phyloP scores from a whole-genome alignment of 2,329 filamentous ascomycete genomes.

The Beauveria varroae region DNA sequence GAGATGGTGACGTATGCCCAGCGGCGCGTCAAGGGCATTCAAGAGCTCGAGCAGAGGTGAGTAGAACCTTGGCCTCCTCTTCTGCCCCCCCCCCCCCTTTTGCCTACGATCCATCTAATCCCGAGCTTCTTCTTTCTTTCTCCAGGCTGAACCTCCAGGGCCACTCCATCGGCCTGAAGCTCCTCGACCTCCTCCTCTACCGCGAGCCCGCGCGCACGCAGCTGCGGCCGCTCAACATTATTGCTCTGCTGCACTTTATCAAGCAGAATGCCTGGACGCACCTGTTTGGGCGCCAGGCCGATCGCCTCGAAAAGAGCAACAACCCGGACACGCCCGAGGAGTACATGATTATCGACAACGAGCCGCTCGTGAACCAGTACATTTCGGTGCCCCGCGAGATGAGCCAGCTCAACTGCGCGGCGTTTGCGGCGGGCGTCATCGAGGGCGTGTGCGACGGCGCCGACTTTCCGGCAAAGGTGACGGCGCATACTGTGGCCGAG shows the following conservation, averaged over 20 bases:
- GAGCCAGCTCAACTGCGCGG: slow-evolving; percentile 92
- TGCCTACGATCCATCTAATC: too few relatives aligned
- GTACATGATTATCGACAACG: slow-evolving; percentile 99
- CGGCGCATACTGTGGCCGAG: slow-evolving; percentile 69
- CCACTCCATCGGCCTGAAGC: slow-evolving; percentile 86
- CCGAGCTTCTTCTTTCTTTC: neutral
- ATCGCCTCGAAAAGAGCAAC: slow-evolving; percentile 83
- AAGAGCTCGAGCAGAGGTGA: slow-evolving; percentile 89
- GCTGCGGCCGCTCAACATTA: slow-evolving; percentile 76
- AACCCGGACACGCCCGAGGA: slow-evolving; percentile 79
- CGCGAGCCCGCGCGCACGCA: slow-evolving; percentile 64
- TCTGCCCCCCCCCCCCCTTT: too few relatives aligned
- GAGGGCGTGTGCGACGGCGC: slow-evolving; percentile 94
- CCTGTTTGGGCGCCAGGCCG: slow-evolving; percentile 83
- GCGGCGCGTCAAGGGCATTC: slow-evolving; percentile 79
- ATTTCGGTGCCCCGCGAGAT: slow-evolving; percentile 92
- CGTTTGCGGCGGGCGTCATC: slow-evolving; percentile 88
- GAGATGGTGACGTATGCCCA: slow-evolving; percentile 98
- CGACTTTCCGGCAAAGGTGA: slow-evolving; percentile 81
- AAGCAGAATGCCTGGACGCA: slow-evolving; percentile 87
- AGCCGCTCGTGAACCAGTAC: slow-evolving; percentile 90
- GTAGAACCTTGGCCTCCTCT: too few relatives aligned
- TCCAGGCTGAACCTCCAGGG: slow-evolving; percentile 79
- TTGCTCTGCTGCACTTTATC: slow-evolving; percentile 89
- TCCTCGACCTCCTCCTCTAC: slow-evolving; percentile 91